Conservation (phyloP, 1,284 basidiomycete genomes). For the Xanthoconium separans region DNA sequence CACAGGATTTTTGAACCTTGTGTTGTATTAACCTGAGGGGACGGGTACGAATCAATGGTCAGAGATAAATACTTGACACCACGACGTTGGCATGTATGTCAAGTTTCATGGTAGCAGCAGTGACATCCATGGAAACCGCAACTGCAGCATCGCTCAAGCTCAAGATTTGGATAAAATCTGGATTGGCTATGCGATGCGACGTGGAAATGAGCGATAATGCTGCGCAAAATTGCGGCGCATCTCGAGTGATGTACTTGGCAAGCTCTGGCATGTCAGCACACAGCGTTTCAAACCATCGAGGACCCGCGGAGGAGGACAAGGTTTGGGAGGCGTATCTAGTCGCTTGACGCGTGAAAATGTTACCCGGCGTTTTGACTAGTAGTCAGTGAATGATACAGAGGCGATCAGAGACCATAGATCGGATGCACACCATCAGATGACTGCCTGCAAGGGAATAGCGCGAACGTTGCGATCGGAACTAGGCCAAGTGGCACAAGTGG, state of each 20-base stretch:
- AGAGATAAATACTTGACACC: not conserved
- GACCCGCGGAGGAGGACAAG: conserved; percentile 25
- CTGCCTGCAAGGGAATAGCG: conserved; percentile 15
- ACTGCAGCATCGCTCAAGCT: not conserved
- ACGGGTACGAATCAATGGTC: not conserved
- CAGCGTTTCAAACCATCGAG: conserved; percentile 20
- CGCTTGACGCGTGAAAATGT: conserved; percentile 7
- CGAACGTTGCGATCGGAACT: conserved; percentile 15
- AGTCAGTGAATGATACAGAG: conserved; percentile 1
- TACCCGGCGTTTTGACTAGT: not conserved
- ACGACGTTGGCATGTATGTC: not conserved
- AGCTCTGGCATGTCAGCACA: conserved; percentile 12
- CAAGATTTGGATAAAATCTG: not conserved
- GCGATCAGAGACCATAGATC: conserved; percentile 25
- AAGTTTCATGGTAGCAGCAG: not conserved
- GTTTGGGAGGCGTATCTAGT: conserved; percentile 6
- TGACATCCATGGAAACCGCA: not conserved
- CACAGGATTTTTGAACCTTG: conserved; percentile 11
- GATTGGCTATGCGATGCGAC: not conserved
- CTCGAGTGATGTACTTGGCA: conserved; percentile 1
- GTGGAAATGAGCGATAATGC: not conserved
- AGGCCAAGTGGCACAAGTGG: conserved; percentile 14
- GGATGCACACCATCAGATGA: conserved; percentile 17
- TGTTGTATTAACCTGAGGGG: conserved; percentile 13
- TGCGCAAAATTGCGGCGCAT: not conserved